These are phyloP conservation scores for Dioszegia crocea DNA, from an alignment of 768 basidiomycete genomes.

Conservation along the genomic window DNA sequence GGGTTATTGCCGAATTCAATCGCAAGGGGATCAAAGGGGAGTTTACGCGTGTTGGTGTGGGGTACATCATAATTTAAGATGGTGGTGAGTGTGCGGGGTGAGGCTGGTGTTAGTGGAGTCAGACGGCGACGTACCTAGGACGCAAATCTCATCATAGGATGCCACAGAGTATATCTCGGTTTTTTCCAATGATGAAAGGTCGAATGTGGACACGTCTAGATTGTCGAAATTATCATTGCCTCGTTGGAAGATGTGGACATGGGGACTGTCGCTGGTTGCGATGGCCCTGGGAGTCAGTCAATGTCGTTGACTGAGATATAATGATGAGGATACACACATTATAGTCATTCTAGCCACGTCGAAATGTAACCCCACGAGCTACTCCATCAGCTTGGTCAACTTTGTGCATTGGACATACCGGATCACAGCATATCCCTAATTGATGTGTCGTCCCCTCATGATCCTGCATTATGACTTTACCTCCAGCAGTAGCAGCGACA, in stretches of 20 bases:
- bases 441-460: slow-evolving; percentile 12
- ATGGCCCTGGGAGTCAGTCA: slow-evolving; percentile 20
- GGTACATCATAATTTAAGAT: slow-evolving; percentile 11
- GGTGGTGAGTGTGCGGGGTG: slow-evolving; percentile 7
- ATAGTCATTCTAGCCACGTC: slow-evolving; percentile 29
- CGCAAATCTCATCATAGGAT: slow-evolving; percentile 31
- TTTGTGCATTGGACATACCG: slow-evolving; percentile 9
- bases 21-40: slow-evolving; percentile 28
- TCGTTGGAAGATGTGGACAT: slow-evolving; percentile 30
- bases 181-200: slow-evolving; percentile 11
- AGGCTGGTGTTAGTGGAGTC: slow-evolving; percentile 9
- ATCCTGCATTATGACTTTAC: slow-evolving; percentile 26
- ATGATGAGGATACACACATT: slow-evolving; percentile 27
- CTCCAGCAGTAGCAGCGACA: slow-evolving; percentile 32
- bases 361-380: slow-evolving; percentile 32
- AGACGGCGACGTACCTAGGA: slow-evolving; percentile 19
- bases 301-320: not conserved
- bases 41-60: slow-evolving; percentile 7
- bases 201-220: slow-evolving; percentile 19
- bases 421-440: slow-evolving; percentile 18
- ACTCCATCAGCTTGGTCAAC: slow-evolving; percentile 4
- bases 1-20: slow-evolving; percentile 22
- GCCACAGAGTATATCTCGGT: slow-evolving; percentile 23
- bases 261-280: slow-evolving; percentile 23
- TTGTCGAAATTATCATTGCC: slow-evolving; percentile 18